Base-by-base conservation (phyloP, 2,329 filamentous ascomycete genomes). In the Zymoseptoria tritici region DNA sequence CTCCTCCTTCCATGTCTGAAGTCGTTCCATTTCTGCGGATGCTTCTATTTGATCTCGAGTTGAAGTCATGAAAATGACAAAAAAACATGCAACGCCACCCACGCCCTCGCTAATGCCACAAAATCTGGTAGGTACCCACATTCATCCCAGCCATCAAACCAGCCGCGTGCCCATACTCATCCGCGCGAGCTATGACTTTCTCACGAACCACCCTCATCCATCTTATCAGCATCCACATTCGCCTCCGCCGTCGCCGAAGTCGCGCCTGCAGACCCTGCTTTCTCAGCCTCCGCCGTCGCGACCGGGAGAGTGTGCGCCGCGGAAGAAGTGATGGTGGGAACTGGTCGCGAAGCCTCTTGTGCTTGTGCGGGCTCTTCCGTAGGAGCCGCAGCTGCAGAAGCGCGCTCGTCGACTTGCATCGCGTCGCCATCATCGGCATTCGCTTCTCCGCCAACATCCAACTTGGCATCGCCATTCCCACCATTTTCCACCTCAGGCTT, bases 391-490 rank as follows among this genome's bases (percentile, higher is more conserved):
- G 49, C 16, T 1, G 61, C 49, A 9, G 80, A 77, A 0, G 71
- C 36, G 20, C 19, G 20, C 20, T 22, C 70, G 1, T 68, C 67
- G n/a, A 68, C 54, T 29, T 67, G 62, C 66, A 69, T 67, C 16
- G 67, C 65, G 9, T 72, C 74, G 6, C 74, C 73, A 4, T 68
- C 75, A 4, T 77, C 70, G 46, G 81, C 63, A 57, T 81, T 51
- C 8, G 22, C 49, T n/a, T 56, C 56, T 19, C 46, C 56, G 19
- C 52, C 63, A 5, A 62, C 64, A 6, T 58, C 62, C 9, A 62
- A 60, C 13, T 60, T 62, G 2, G 59, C 62, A 50, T 67, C 62
- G 26, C 62, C 60, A 57, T 64, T 63, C 24, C 62, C 62, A 4
- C 56, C 57, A 21, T 59, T 19, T n/a, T 61, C 61, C 21, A 55